A percentile compares a stretch with the other conserved stretches of the same genome.
phyloP scores from a whole-genome alignment of 345 rosid genomes.

The Camelina hispida region DNA sequence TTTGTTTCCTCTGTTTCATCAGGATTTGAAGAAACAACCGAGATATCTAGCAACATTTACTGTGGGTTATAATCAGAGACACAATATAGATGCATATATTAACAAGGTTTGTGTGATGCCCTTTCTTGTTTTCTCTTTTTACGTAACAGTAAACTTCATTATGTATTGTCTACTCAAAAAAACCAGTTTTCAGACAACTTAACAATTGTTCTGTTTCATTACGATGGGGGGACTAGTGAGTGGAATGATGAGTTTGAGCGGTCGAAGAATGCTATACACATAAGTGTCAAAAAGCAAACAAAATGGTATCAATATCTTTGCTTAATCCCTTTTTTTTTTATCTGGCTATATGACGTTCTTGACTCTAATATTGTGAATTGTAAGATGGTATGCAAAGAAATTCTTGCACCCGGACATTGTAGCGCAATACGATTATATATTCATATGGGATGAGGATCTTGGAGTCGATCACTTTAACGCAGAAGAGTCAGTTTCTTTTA shows the following conservation, averaged over 20 bases:
- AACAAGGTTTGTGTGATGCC: constrained; percentile 64
- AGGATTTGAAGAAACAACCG: constrained; percentile 81
- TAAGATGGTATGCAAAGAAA: constrained; percentile 95
- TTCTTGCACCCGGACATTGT: constrained; percentile 94
- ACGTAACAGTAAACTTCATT: constrained; percentile 32
- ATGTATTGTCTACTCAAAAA: constrained; percentile 31
- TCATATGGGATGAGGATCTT: constrained; percentile 98
- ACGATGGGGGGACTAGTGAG: constrained; percentile 81
- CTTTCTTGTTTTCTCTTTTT: background rate
- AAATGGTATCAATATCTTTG: constrained; percentile 63
- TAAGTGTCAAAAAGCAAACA: constrained; percentile 76
- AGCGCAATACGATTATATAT: constrained; percentile 81
- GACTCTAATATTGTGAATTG: constrained; percentile 24
- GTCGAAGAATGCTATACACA: constrained; percentile 83
- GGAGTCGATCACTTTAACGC: constrained; percentile 84
- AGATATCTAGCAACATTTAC: constrained; percentile 83
- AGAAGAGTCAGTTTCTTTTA: constrained; percentile 57
- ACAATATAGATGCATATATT: constrained; percentile 68
- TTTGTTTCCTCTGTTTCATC: constrained; percentile 26
- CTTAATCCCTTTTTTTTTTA: background rate
- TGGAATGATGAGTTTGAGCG: constrained; percentile 91
- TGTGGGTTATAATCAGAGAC: constrained; percentile 75
- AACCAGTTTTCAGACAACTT: constrained; percentile 81
- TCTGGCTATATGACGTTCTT: constrained; percentile 1
- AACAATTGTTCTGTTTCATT: constrained; percentile 82